Conservation (phyloP, 169 alveolate genomes). For the Plasmodium vinckei region DNA sequence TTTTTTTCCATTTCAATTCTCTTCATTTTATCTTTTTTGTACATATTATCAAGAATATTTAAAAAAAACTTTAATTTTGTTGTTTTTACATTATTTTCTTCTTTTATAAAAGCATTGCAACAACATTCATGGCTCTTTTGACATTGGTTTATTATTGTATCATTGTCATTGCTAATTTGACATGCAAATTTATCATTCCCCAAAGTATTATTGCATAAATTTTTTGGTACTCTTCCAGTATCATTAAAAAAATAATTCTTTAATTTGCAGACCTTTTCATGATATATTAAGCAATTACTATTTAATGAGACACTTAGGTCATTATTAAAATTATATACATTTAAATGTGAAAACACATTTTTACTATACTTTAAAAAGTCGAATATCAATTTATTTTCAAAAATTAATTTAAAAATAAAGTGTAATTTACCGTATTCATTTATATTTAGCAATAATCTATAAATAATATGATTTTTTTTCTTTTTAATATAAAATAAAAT, state of each 20-base stretch:
- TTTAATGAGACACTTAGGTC: conserved; percentile 52
- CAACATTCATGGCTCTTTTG: neutral
- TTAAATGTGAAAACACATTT: conserved; percentile 31
- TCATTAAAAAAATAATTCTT: neutral
- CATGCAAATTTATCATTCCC: neutral
- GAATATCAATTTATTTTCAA: conserved; percentile 8
- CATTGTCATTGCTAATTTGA: neutral
- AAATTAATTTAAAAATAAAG: conserved; percentile 39
- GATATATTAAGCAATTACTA: conserved; percentile 24
- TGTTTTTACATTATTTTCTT: neutral
- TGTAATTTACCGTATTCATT: conserved; percentile 54
- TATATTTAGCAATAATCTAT: conserved; percentile 37
- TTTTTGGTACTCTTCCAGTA: neutral
- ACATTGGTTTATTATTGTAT: neutral
- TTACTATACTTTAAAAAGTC: conserved; percentile 51
- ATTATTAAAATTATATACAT: conserved; percentile 37
- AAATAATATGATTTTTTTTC: conserved; percentile 21
- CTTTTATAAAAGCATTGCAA: conserved; percentile 1
- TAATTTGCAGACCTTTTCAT: conserved; percentile 10
- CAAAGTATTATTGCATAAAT: neutral
- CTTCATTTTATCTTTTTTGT: conserved; percentile 18
- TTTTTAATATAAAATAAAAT: conserved; percentile 19
- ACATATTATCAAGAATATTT: conserved; percentile 9
- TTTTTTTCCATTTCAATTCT: conserved; percentile 7
- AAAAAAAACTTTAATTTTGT: neutral